These are phyloP conservation scores for Didymella segeticola DNA, from an alignment of 2,329 filamentous ascomycete genomes.

Conservation along the genomic window DNA sequence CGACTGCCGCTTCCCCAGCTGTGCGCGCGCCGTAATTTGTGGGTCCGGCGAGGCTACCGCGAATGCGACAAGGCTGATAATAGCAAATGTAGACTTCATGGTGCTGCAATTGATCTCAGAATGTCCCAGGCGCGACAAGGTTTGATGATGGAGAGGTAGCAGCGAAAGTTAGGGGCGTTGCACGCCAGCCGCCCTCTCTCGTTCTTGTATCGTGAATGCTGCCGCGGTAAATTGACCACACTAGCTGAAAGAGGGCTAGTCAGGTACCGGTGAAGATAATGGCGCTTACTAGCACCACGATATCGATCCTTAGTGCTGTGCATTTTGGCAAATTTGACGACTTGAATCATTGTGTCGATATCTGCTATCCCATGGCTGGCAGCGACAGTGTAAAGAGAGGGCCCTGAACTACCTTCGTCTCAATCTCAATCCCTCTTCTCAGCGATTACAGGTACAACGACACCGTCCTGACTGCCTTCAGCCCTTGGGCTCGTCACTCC, in stretches of 20 bases:
- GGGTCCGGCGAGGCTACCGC: constrained; percentile 24
- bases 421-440: constrained; percentile 29
- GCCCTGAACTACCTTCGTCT: background rate
- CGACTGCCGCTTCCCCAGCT: constrained; percentile 26
- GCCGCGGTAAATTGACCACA: background rate
- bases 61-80: constrained; percentile 16
- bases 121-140: background rate
- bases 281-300: background rate
- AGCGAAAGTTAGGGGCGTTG: background rate
- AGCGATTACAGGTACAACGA: constrained; percentile 19
- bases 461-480: constrained; percentile 29
- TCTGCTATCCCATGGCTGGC: background rate
- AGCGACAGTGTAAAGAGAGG: background rate
- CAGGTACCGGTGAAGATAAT: constrained; percentile 4
- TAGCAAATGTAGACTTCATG: constrained; percentile 20
- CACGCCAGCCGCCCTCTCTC: background rate
- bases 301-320: background rate
- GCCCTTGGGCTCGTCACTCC: constrained; percentile 19
- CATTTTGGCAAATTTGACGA: background rate
- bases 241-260: background rate
- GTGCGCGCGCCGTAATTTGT: constrained; percentile 28
- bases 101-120: background rate
- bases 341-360: background rate
- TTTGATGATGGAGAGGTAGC: background rate
- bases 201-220: constrained; percentile 6